Base-by-base conservation (phyloP, 1,284 basidiomycete species). In the Puccinia hordei region DNA sequence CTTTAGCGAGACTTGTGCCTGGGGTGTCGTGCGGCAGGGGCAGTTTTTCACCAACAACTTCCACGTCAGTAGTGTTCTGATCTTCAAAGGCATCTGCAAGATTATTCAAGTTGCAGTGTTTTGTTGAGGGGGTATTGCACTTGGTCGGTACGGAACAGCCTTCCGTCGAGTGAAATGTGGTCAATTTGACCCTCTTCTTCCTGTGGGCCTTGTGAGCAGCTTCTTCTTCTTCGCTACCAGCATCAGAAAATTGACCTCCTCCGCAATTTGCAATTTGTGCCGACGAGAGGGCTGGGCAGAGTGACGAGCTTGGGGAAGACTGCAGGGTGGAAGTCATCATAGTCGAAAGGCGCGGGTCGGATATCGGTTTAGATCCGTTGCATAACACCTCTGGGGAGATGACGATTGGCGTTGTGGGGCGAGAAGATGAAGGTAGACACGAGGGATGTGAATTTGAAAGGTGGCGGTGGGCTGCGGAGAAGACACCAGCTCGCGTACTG, bases 211-310 rank as follows among this genome's bases (percentile, higher is more conserved):
- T 51, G 3, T 17, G 3, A 30, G 33, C 49, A 27, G 27, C 63
- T n/a, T 44, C 51, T 27, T 73, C 71, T 38, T 44, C 17, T 13
- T 66, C 63, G 59, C 27, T 73, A 27, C 55, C 71, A 73, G 71
- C 71, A 30, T 73, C 71, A 73, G 71, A 73, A 19, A 73, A 73
- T 73, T 73, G 71, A 19, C 71, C 71, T 2, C 59, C 51, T 57
- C 53, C 71, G 13, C 2, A 9, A 44, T 33, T 57, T 57, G 71
- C 71, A 57, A 57, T 57, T 53, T 55, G 71, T 0, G 71, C n/a
- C 49, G 71, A 73, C 15, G 71, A 73, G 19, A 53, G 53, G 19
- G 71, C 51, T 27, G 71, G 71, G n/a, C 51, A 57, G 38, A 73
- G 71, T 15, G 71, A 35, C n/a, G 71, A 57, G n/a, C 33, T 73